Conservation (phyloP, 1,139 yeast species). For the Yamadazyma triangularis region DNA sequence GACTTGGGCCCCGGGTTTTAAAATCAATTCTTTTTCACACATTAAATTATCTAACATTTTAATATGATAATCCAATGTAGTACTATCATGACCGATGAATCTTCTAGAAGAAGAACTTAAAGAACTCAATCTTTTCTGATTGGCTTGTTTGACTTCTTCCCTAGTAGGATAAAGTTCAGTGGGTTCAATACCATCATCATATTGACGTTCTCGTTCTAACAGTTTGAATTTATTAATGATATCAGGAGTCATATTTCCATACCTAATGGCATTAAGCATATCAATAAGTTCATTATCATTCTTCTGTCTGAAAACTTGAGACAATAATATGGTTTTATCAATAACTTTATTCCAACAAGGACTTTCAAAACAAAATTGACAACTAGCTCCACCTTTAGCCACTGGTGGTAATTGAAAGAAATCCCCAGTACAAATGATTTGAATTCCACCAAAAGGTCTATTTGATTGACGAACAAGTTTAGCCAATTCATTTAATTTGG, state of each 20-base stretch:
- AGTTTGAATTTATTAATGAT: slow-evolving; percentile 41
- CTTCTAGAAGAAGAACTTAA: slow-evolving; percentile 37
- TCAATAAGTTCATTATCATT: slow-evolving; percentile 65
- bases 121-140: slow-evolving; percentile 44
- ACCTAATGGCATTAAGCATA: slow-evolving; percentile 71
- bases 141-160: slow-evolving; percentile 69
- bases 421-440: slow-evolving; percentile 74
- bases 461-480: slow-evolving; percentile 39
- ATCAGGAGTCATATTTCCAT: slow-evolving; percentile 52
- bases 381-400: slow-evolving; percentile 30
- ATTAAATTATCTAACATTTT: slow-evolving; percentile 39
- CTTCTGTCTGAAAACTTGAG: slow-evolving; percentile 67
- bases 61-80: slow-evolving; percentile 15
- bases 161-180: slow-evolving; percentile 77
- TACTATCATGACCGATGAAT: slow-evolving; percentile 48
- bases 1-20: slow-evolving; percentile 61
- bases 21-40: slow-evolving; percentile 40
- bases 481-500: slow-evolving; percentile 62
- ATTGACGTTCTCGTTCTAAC: slow-evolving; percentile 51
- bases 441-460: slow-evolving; percentile 78
- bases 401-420: slow-evolving; percentile 88
- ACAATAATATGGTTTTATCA: slow-evolving; percentile 51
- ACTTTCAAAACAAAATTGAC: slow-evolving; percentile 55
- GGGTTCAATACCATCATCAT: slow-evolving; percentile 73
- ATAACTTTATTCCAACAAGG: slow-evolving; percentile 53